Evolutionary conservation across 306 rosid genomes (phyloP).

Genomic region (Prunus padus): DNA sequence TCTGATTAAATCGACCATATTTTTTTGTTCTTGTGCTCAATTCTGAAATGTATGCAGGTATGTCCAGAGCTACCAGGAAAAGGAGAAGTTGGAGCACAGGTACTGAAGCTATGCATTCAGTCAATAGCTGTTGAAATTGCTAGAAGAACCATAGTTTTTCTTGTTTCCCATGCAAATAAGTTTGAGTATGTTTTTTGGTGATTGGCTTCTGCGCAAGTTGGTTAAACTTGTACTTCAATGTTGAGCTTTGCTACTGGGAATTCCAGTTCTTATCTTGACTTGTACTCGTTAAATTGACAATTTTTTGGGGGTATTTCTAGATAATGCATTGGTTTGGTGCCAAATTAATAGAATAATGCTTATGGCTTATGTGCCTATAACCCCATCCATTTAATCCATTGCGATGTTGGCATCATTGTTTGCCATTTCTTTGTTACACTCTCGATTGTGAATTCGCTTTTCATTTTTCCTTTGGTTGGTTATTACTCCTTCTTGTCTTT

Average conservation of each 20-base stretch:
- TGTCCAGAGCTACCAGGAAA: constrained; percentile 53
- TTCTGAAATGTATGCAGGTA: constrained; percentile 42
- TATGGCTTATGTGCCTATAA: background rate
- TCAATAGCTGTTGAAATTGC: background rate
- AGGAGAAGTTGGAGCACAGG: constrained; percentile 67
- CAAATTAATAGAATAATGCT: background rate
- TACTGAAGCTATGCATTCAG: constrained; percentile 32
- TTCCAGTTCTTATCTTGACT: constrained; percentile 6
- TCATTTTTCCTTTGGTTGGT: background rate
- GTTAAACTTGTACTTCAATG: constrained; percentile 14
- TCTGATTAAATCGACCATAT: background rate
- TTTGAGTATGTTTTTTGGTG: background rate
- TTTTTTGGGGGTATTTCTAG: background rate
- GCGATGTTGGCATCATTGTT: background rate
- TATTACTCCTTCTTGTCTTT: too few species aligned
- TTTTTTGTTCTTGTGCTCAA: background rate
- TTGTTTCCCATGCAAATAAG: constrained; percentile 22
- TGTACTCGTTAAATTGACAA: background rate
- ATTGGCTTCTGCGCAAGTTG: background rate
- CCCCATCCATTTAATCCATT: background rate
- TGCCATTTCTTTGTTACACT: background rate
- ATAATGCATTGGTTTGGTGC: constrained; percentile 3
- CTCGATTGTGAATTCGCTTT: background rate
- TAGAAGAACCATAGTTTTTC: background rate
- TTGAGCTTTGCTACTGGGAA: constrained; percentile 3